Evolutionary conservation across 1,139 yeast genomes (phyloP).

Genomic region (Citeromyces hawaiiensis): DNA sequence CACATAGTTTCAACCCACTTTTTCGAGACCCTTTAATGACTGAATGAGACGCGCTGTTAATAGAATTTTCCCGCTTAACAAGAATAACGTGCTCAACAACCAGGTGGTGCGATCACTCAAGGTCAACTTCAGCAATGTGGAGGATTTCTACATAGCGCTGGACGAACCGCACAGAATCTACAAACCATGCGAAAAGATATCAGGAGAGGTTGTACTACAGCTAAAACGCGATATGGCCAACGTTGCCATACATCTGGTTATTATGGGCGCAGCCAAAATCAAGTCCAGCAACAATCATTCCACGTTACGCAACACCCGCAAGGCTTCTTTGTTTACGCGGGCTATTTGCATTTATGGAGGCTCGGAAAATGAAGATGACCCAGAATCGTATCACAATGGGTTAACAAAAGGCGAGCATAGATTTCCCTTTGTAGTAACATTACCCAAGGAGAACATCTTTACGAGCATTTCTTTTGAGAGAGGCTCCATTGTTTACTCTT

Average conservation of each 20-base stretch:
- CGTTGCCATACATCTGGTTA: slow-evolving; percentile 35
- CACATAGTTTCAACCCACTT: neutral
- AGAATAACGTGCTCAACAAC: slow-evolving; percentile 9
- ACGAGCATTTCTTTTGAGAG: slow-evolving; percentile 76
- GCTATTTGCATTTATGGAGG: slow-evolving; percentile 57
- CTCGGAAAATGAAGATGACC: slow-evolving; percentile 12
- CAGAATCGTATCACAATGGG: slow-evolving; percentile 18
- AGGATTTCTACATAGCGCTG: slow-evolving; percentile 55
- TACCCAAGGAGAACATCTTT: slow-evolving; percentile 59
- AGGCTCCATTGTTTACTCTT: slow-evolving; percentile 62
- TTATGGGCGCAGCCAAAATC: slow-evolving; percentile 44
- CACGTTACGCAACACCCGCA: slow-evolving; percentile 36
- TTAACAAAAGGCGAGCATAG: slow-evolving; percentile 72
- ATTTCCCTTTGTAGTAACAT: slow-evolving; percentile 70
- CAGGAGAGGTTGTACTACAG: slow-evolving; percentile 46
- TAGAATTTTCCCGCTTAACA: slow-evolving; percentile 13
- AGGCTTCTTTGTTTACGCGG: slow-evolving; percentile 47
- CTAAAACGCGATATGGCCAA: slow-evolving; percentile 42
- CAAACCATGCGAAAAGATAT: slow-evolving; percentile 56
- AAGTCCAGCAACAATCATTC: slow-evolving; percentile 24
- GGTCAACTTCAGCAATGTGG: slow-evolving; percentile 31
- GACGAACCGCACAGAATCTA: slow-evolving; percentile 63
- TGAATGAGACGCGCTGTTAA: slow-evolving; percentile 17
- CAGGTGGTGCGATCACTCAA: slow-evolving; percentile 16
- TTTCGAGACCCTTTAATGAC: neutral